phyloP scores from a whole-genome alignment of 2,329 filamentous ascomycete genomes.

The Phaeosphaeriaceae sp. region DNA sequence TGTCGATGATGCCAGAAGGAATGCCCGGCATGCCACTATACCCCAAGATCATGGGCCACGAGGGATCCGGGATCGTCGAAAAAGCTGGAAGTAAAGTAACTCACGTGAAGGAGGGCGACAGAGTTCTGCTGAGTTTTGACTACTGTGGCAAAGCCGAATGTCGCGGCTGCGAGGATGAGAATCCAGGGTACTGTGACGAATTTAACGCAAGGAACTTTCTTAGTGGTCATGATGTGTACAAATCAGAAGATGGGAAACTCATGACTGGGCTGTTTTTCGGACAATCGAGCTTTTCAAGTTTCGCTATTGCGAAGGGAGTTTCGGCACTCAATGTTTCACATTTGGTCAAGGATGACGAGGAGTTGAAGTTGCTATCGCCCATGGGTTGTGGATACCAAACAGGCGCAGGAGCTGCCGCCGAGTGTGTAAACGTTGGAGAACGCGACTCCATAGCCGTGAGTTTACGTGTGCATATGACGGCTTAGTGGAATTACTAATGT shows the following conservation, averaged over 20 bases:
- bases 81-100: slow-evolving; percentile 51
- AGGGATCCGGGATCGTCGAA: slow-evolving; percentile 61
- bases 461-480: neutral
- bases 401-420: slow-evolving; percentile 51
- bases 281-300: slow-evolving; percentile 53
- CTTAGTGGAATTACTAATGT: neutral
- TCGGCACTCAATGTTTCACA: slow-evolving; percentile 52
- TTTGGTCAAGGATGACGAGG: slow-evolving; percentile 47
- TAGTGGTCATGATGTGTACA: slow-evolving; percentile 33
- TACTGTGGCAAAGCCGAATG: slow-evolving; percentile 55
- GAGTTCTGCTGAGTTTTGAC: slow-evolving; percentile 57
- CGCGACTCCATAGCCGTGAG: slow-evolving; percentile 50
- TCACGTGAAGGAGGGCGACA: slow-evolving; percentile 53
- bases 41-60: slow-evolving; percentile 60
- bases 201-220: slow-evolving; percentile 57
- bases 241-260: slow-evolving; percentile 23
- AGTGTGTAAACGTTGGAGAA: slow-evolving; percentile 42
- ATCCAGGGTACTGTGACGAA: slow-evolving; percentile 57
- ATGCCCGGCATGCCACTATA: slow-evolving; percentile 44
- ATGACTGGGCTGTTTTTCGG: slow-evolving; percentile 55
- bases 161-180: slow-evolving; percentile 55
- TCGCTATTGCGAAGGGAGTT: slow-evolving; percentile 49
- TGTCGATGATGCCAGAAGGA: slow-evolving; percentile 50
- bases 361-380: slow-evolving; percentile 53
- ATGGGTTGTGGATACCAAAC: slow-evolving; percentile 57